Evolutionary conservation across 129 eudicot genomes (phyloP), one percentile per base, ranked within the genome.

Genomic region (Sambucus nigra): DNA sequence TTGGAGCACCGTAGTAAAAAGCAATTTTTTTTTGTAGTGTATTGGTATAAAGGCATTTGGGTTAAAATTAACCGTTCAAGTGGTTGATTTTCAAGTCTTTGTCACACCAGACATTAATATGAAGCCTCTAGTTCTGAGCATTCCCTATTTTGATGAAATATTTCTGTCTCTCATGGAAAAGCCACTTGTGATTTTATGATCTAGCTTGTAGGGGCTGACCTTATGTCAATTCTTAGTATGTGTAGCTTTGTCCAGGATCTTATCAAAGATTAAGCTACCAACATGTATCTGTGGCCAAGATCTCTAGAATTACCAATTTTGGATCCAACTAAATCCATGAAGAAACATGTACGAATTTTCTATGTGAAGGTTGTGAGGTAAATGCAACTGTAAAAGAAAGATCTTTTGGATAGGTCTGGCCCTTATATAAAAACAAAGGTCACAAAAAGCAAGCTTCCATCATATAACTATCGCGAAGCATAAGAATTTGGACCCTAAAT

Each of bases 101-200:
- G 98, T 88, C 47, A 53, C 73, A 45, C 98, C 98, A 14, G 94
- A 95, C n/a, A 85, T 89, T 47, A 84, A 95, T 31, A 66, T 89
- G 32, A 89, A 89, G 77, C 98, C 99, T 25, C 72, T 89, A 64
- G 98, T 89, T 68, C 98, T 95, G 41, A 89, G 98, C 75, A 81
- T 89, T 68, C 98, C 98, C 49, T 89, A 95, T 69, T 89, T 89
- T 33, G 94, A 88, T 57, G 82, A 81, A 41, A 89, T 89, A n/a
- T 74, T 55, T 9, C 95, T 89, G 19, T 85, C 98, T 31, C 95
- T 89, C 48, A 85, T 89, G 98, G 95, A 85, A 61, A 89, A 89
- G 98, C 98, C 98, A 7, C 98, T 84, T 71, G 94, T 66, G 98
- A 89, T 68, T 89, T 89, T 39, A 95, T 95, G 53, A 75, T 89